Evolutionary conservation across 148 eudicot species (phyloP).

Genomic region (Rhododendron molle): DNA sequence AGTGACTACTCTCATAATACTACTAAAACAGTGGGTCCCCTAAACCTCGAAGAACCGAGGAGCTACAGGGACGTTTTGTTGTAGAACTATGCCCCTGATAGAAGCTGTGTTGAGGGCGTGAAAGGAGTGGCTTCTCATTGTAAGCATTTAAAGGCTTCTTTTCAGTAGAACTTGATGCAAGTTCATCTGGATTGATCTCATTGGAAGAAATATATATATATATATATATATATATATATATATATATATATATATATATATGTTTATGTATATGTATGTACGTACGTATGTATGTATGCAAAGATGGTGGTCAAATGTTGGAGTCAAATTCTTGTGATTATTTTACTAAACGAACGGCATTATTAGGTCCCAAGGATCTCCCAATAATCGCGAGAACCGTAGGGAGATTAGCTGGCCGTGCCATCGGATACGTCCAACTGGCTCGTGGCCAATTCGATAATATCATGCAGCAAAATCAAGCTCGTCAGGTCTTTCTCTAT

Average conservation of each 20-base stretch:
- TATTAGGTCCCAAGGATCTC: constrained; percentile 78
- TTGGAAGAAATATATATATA: no score
- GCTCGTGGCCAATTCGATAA: constrained; percentile 93
- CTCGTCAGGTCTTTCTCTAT: constrained; percentile 61
- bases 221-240: no score
- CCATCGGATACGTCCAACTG: constrained; percentile 85
- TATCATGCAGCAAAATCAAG: constrained; percentile 78
- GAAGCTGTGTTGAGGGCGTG: constrained; percentile 89
- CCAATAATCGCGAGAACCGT: constrained; percentile 70
- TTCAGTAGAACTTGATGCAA: constrained; percentile 55
- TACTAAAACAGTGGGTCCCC: no score
- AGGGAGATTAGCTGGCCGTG: constrained; percentile 79
- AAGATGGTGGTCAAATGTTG: background rate
- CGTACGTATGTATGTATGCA: background rate
- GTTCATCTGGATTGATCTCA: constrained; percentile 57
- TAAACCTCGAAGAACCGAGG: no score
- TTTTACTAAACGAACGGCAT: background rate
- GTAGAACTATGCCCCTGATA: no score
- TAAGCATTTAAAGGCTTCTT: constrained; percentile 70
- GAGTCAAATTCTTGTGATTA: background rate
- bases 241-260: no score
- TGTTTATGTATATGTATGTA: no score
- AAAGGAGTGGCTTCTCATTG: constrained; percentile 19
- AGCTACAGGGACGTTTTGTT: no score
- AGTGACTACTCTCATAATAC: no score